Evolutionary conservation across 352 stramenopile species (phyloP), one percentile per base, ranked within the genome.

Genomic region (Phytophthora sansomeana): DNA sequence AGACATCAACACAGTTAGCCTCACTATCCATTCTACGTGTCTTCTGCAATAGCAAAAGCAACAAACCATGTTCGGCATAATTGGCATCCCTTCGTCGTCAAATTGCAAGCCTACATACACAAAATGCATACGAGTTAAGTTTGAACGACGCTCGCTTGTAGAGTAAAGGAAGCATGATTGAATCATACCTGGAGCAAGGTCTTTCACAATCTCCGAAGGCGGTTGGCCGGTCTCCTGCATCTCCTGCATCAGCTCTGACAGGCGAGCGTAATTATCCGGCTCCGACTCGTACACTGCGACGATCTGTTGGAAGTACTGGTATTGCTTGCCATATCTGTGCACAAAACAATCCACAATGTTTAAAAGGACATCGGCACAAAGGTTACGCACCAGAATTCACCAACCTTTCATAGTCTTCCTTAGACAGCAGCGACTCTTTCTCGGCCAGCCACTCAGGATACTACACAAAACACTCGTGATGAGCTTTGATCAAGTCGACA

Each of bases 221-320:
- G 97, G 97, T 66, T 98, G 96, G 10, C 97, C 96, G 41, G 89
- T 98, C 61, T 95, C 86, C 58, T 95, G 84, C 85, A 96, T 93
- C 57, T 99, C 92, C 56, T 99, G 95, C 96, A 99, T 99, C 28
- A 99, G 86, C 69, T 99, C 92, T 70, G 98, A 98, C 32, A 99
- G 77, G 6, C 92, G 81, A 50, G 83, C 71, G 62, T 97, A 98
- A 82, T 99, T 99, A 63, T 98, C 91, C 3, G 97, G 97, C 70
- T 99, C 96, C 8, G 87, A 97, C 58, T 99, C 97, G 75, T 99
- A 99, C 11, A 97, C 80, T n/a, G 90, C 84, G 7, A 99, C 89
- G 50, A 99, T 97, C 59, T 91, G 78, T 80, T 99, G 97, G 75
- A 99, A 99, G 68, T 96, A 98, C 68, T 98, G 85, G 75, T 99